Percentiles rank a stretch among this genome's conserved stretches.
These are phyloP conservation scores for Xylariaceae sp. DNA, from an alignment of 2,329 filamentous ascomycete species.

Conservation along the genomic window DNA sequence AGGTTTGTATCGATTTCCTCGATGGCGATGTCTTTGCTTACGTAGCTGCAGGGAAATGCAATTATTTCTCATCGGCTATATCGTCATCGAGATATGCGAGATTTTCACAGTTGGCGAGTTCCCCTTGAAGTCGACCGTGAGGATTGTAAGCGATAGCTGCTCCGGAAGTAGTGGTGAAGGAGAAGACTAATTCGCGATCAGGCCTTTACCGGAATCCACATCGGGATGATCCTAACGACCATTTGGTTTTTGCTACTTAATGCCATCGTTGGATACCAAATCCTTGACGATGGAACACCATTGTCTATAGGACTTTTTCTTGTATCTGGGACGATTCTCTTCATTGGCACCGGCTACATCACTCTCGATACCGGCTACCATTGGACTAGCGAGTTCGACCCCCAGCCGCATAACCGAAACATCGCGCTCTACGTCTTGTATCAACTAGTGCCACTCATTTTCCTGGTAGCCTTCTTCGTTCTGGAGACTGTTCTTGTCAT, in stretches of 20 bases:
- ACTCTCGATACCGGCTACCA: constrained; percentile 87
- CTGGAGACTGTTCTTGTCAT: constrained; percentile 85
- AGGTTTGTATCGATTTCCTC: constrained; percentile 58
- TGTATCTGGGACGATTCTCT: constrained; percentile 69
- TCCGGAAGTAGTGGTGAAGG: not conserved
- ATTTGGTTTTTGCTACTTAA: constrained; percentile 92
- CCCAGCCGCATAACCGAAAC: constrained; percentile 68
- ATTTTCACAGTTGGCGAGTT: constrained; percentile 95
- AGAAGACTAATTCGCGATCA: constrained; percentile 40
- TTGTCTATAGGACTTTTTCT: constrained; percentile 77
- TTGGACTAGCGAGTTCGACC: constrained; percentile 80
- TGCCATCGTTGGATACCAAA: constrained; percentile 87
- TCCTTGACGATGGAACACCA: constrained; percentile 90
- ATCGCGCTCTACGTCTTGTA: constrained; percentile 94
- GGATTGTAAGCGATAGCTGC: constrained; percentile 62
- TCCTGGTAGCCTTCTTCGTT: constrained; percentile 84
- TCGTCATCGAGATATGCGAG: constrained; percentile 89
- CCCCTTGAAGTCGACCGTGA: constrained; percentile 69
- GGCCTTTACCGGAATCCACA: constrained; percentile 88
- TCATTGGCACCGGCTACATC: constrained; percentile 93
- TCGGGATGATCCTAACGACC: constrained; percentile 86
- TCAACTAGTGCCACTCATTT: constrained; percentile 84
- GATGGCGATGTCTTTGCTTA: constrained; percentile 27
- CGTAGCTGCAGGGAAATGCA: constrained; percentile 80
- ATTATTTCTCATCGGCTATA: constrained; percentile 83